A percentile compares a stretch with the other conserved stretches of the same genome.
Evolutionary conservation across 2,329 filamentous ascomycete species (phyloP).

Genomic region (Anthostomella pinea): DNA sequence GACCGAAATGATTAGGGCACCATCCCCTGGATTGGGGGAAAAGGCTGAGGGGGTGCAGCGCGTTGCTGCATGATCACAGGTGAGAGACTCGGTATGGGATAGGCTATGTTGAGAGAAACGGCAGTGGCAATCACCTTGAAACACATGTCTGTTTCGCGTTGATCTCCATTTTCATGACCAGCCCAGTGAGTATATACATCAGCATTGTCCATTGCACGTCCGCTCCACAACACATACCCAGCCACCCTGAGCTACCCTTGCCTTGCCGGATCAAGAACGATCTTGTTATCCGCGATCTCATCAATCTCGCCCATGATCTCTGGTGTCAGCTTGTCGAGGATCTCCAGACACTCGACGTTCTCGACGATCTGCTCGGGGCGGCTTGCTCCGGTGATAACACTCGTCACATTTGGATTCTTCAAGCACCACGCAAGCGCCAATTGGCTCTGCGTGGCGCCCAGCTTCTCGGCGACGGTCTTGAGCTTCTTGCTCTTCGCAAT

Average conservation of each 20-base stretch:
- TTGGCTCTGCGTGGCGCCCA: conserved; percentile 51
- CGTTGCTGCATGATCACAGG: no score
- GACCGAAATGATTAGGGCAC: no score
- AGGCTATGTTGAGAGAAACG: no score
- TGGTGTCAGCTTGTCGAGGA: conserved; percentile 47
- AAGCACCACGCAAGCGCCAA: conserved; percentile 53
- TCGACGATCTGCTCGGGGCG: conserved; percentile 50
- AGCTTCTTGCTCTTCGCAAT: conserved; percentile 44
- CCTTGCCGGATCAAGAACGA: conserved; percentile 5
- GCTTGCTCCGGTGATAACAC: conserved; percentile 52
- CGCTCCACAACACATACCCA: no score
- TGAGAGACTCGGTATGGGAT: no score
- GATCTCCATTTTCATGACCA: neutral
- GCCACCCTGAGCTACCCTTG: conserved; percentile 1
- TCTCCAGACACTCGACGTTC: conserved; percentile 45
- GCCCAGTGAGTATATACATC: no score
- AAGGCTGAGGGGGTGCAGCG: no score
- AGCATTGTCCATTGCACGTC: no score
- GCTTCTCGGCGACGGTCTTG: conserved; percentile 53
- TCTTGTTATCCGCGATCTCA: conserved; percentile 36
- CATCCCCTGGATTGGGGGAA: no score
- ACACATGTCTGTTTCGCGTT: no score
- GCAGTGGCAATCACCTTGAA: no score
- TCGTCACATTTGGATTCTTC: conserved; percentile 52
- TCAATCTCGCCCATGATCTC: conserved; percentile 52